A percentile compares a stretch with the other conserved stretches of the same genome.
Evolutionary conservation across 169 alveolate species (phyloP).

Genomic region (Cryptosporidium viatorum): DNA sequence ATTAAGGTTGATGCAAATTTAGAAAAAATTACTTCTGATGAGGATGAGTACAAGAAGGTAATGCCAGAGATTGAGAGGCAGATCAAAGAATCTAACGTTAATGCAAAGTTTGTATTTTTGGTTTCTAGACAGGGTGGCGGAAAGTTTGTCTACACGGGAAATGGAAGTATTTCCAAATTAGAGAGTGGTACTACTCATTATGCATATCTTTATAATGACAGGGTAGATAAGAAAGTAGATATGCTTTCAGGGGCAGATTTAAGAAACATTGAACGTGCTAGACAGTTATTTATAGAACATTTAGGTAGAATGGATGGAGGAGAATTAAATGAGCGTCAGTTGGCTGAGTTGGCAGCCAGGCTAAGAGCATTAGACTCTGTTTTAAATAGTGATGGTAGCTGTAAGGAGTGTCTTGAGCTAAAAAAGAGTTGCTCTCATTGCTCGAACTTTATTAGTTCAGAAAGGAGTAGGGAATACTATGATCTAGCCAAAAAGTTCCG

Average conservation of each 20-base stretch:
- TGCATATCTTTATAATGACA: slow-evolving; percentile 47
- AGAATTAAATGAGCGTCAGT: neutral
- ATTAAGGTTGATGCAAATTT: neutral
- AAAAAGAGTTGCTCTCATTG: slow-evolving; percentile 11
- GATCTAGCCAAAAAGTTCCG: slow-evolving; percentile 18
- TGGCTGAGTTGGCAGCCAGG: slow-evolving; percentile 46
- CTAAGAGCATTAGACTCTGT: slow-evolving; percentile 27
- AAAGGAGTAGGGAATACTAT: neutral
- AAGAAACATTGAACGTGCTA: slow-evolving; percentile 42
- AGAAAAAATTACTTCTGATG: neutral
- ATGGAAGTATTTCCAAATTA: slow-evolving; percentile 25
- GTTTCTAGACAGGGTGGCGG: neutral
- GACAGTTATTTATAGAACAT: slow-evolving; percentile 30
- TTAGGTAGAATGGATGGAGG: neutral
- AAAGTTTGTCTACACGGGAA: slow-evolving; percentile 26
- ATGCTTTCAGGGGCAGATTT: slow-evolving; percentile 64
- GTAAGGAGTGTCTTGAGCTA: slow-evolving; percentile 17
- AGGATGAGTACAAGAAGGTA: neutral
- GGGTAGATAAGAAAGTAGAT: neutral
- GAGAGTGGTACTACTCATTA: slow-evolving; percentile 24
- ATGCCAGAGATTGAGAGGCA: slow-evolving; percentile 15
- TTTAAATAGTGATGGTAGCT: slow-evolving; percentile 13
- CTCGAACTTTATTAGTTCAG: slow-evolving; percentile 5
- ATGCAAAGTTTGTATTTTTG: slow-evolving; percentile 6
- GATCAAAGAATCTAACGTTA: neutral